Percentiles rank a stretch among this genome's conserved stretches.
These are phyloP conservation scores for Starmera quercuum DNA, from an alignment of 805 yeast species.

Conservation along the genomic window DNA sequence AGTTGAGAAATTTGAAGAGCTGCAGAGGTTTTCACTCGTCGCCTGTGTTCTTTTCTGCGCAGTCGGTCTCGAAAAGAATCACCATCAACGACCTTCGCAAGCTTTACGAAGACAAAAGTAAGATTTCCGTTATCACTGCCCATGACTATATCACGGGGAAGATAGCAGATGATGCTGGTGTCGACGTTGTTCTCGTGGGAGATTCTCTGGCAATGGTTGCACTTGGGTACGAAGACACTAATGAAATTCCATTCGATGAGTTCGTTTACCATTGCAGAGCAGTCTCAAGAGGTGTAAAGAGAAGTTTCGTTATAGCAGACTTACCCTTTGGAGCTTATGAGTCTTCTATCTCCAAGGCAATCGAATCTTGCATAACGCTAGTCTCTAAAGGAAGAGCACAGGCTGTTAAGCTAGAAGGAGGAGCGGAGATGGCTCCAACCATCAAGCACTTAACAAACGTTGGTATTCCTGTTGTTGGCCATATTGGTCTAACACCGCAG, in stretches of 20 bases:
- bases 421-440: slow-evolving; percentile 46
- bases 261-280: slow-evolving; percentile 71
- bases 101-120: slow-evolving; percentile 18
- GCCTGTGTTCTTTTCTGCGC: no score
- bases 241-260: slow-evolving; percentile 71
- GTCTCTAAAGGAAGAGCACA: slow-evolving; percentile 49
- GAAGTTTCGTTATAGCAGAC: slow-evolving; percentile 72
- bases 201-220: slow-evolving; percentile 93
- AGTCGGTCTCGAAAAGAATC: neutral
- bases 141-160: slow-evolving; percentile 77
- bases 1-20: no score
- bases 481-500: slow-evolving; percentile 91
- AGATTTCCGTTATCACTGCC: slow-evolving; percentile 65
- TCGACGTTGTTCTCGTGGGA: slow-evolving; percentile 75
- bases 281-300: slow-evolving; percentile 60
- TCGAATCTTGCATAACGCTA: slow-evolving; percentile 46
- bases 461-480: slow-evolving; percentile 90
- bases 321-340: slow-evolving; percentile 88
- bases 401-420: slow-evolving; percentile 84
- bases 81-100: neutral
- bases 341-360: slow-evolving; percentile 50
- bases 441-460: slow-evolving; percentile 48
- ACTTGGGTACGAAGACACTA: slow-evolving; percentile 71
- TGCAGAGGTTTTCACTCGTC: no score
- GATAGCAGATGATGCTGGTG: slow-evolving; percentile 56